A percentile compares a stretch with the other conserved stretches of the same genome.
Evolutionary conservation across 352 stramenopile species (phyloP).

Genomic region (Blastocystis sp.): DNA sequence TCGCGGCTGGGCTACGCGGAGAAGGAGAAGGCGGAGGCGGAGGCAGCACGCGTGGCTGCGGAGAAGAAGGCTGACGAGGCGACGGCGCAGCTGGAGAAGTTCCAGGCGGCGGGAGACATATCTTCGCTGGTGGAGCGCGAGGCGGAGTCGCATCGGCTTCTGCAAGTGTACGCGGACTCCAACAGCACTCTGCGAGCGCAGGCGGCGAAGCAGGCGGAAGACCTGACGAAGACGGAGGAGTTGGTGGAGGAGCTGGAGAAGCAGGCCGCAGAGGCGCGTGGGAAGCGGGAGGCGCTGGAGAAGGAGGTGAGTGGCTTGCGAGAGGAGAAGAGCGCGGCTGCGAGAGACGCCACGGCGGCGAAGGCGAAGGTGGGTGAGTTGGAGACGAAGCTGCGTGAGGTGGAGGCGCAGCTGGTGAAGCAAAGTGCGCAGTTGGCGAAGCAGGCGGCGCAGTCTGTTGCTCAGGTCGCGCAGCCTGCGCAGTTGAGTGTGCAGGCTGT

Average conservation of each 20-base stretch:
- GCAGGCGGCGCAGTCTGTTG: neutral
- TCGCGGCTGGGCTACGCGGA: neutral
- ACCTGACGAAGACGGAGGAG: neutral
- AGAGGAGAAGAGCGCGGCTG: neutral
- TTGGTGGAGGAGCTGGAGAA: neutral
- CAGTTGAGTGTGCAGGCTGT: neutral
- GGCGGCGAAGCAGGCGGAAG: neutral
- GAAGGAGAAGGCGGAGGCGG: neutral
- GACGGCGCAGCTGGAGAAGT: neutral
- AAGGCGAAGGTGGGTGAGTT: neutral
- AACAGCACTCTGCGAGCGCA: slow-evolving; percentile 1
- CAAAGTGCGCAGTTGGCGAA: neutral
- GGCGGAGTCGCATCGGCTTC: neutral
- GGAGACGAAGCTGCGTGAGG: neutral
- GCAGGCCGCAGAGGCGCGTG: neutral
- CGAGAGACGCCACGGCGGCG: neutral
- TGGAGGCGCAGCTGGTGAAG: neutral
- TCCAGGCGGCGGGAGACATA: neutral
- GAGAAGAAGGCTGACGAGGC: neutral
- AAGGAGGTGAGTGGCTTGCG: neutral
- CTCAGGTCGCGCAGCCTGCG: no score
- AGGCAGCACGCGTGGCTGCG: neutral
- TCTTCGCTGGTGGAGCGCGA: neutral
- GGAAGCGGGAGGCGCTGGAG: neutral
- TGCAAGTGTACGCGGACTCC: slow-evolving; percentile 34